phyloP scores from a whole-genome alignment of 1,139 yeast genomes.

The Yamadazyma songkhlaensis region DNA sequence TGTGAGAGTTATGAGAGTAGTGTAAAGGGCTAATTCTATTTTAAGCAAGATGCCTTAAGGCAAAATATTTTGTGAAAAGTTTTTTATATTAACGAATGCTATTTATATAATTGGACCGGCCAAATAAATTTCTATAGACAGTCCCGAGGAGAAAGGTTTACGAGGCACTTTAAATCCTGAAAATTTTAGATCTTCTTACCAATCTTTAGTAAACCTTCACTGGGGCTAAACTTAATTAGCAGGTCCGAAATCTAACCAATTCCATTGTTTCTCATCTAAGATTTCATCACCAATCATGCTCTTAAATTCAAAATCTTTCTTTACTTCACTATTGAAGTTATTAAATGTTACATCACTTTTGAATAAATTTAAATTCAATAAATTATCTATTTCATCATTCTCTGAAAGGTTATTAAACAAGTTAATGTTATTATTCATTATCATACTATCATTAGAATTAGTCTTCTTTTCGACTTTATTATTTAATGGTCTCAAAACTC shows the following conservation, averaged over 20 bases:
- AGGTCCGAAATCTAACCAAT: constrained; percentile 32
- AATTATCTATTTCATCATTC: constrained; percentile 39
- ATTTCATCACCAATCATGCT: constrained; percentile 17
- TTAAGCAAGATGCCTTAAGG: too few relatives aligned
- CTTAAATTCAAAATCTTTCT: constrained; percentile 13
- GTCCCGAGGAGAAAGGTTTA: too few relatives aligned
- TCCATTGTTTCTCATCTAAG: constrained; percentile 20
- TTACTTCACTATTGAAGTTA: constrained; percentile 24
- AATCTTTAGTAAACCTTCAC: too few relatives aligned
- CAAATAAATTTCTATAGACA: too few relatives aligned
- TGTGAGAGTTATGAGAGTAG: too few relatives aligned
- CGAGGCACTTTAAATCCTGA: too few relatives aligned
- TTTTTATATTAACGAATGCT: too few relatives aligned
- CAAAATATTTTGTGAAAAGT: too few relatives aligned
- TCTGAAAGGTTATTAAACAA: constrained; percentile 21
- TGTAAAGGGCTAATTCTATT: too few relatives aligned
- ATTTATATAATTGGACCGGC: too few relatives aligned
- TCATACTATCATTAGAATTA: constrained; percentile 17
- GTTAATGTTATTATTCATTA: constrained; percentile 23
- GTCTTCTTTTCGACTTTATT: constrained; percentile 4
- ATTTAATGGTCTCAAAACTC: constrained; percentile 42
- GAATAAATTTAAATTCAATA: constrained; percentile 39
- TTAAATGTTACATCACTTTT: constrained; percentile 13
- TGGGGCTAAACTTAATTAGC: constrained; percentile 4
- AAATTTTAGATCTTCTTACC: too few relatives aligned